phyloP scores from a whole-genome alignment of 495 filamentous ascomycete species.

The Aspergillus avenaceus region DNA sequence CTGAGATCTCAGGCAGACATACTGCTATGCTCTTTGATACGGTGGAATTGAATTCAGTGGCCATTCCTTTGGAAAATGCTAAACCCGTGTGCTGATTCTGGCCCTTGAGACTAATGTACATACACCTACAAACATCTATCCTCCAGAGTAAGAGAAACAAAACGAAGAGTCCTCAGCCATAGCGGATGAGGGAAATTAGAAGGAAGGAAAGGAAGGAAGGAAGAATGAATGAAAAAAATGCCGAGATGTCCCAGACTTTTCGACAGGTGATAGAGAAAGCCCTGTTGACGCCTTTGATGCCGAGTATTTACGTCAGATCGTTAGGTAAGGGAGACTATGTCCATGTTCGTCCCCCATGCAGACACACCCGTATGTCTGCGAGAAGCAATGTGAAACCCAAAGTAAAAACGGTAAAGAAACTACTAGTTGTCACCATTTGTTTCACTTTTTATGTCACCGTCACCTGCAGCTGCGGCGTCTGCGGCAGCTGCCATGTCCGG shows the following conservation, averaged over 20 bases:
- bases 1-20: neutral
- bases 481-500: slow-evolving; percentile 19
- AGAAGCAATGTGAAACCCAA: slow-evolving; percentile 1
- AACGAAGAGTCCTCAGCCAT: slow-evolving; percentile 2
- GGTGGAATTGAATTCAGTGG: neutral
- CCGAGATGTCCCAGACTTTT: slow-evolving; percentile 19
- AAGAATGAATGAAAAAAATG: slow-evolving; percentile 6
- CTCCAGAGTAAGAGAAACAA: slow-evolving; percentile 1
- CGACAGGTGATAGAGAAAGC: slow-evolving; percentile 16
- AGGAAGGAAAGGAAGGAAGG: slow-evolving; percentile 6
- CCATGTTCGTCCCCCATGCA: slow-evolving; percentile 12
- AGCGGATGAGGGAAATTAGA: slow-evolving; percentile 7
- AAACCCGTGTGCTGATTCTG: neutral
- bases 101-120: slow-evolving; percentile 4
- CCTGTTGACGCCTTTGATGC: slow-evolving; percentile 27
- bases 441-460: slow-evolving; percentile 23
- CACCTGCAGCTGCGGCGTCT: slow-evolving; percentile 12
- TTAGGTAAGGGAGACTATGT: slow-evolving; percentile 23
- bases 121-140: neutral
- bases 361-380: slow-evolving; percentile 8
- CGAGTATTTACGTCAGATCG: slow-evolving; percentile 28
- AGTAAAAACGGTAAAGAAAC: neutral
- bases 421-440: slow-evolving; percentile 19
- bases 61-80: neutral
- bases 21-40: neutral